Evolutionary conservation across 768 basidiomycete genomes (phyloP).

Genomic region (Tephrocybe sp.): DNA sequence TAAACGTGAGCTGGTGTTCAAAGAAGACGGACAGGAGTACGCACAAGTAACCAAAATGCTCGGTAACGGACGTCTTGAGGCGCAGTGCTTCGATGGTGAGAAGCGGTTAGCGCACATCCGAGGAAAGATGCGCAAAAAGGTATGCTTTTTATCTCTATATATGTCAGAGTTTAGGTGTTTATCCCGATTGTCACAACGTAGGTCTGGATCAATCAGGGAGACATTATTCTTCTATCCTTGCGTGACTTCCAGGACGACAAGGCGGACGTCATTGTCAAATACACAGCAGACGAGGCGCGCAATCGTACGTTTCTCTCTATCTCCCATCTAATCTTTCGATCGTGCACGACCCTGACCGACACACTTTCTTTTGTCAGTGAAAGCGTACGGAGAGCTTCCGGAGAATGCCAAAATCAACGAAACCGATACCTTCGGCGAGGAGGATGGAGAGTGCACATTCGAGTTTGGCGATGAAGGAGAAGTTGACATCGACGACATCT

Average conservation of each 20-base stretch:
- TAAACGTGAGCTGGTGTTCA: constrained; percentile 98
- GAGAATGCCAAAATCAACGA: constrained; percentile 97
- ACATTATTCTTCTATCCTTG: constrained; percentile 91
- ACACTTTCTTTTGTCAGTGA: constrained; percentile 49
- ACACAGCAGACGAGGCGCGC: constrained; percentile 93
- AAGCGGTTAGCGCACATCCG: constrained; percentile 97
- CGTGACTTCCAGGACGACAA: constrained; percentile 99
- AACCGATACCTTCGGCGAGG: constrained; percentile 90
- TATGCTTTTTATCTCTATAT: constrained; percentile 32
- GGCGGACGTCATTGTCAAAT: constrained; percentile 99
- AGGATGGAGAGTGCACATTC: constrained; percentile 86
- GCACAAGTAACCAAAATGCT: constrained; percentile 99
- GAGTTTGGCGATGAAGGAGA: constrained; percentile 90
- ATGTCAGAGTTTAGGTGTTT: constrained; percentile 7
- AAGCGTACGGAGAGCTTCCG: constrained; percentile 97
- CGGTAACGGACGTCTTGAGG: constrained; percentile 95
- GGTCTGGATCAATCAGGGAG: constrained; percentile 99
- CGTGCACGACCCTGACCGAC: constrained; percentile 2
- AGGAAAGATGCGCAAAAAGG: constrained; percentile 99
- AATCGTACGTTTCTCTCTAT: constrained; percentile 54
- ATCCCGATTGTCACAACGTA: constrained; percentile 28
- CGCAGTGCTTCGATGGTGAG: constrained; percentile 97
- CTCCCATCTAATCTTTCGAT: not conserved
- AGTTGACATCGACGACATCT: constrained; percentile 90
- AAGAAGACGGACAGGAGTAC: constrained; percentile 99